phyloP scores from a whole-genome alignment of 805 yeast genomes.

The Teunomyces kruisii region DNA sequence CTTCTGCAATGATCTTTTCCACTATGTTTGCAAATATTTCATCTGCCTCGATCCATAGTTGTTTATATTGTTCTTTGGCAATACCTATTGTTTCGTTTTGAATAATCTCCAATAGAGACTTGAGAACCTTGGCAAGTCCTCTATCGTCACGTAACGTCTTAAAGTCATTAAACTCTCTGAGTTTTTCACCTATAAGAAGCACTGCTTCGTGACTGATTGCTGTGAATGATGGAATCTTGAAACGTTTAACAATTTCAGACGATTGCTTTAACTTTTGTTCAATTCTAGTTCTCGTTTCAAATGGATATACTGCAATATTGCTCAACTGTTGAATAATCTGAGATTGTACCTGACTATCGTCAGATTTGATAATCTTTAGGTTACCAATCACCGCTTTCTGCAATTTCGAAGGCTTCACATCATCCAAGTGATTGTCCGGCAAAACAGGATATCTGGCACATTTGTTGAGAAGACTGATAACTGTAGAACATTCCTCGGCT shows the following conservation, averaged over 20 bases:
- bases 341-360: conserved; percentile 38
- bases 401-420: conserved; percentile 51
- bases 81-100: conserved; percentile 42
- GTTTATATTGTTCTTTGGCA: conserved; percentile 17
- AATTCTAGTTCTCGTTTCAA: conserved; percentile 58
- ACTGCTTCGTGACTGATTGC: conserved; percentile 55
- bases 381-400: conserved; percentile 60
- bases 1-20: conserved; percentile 22
- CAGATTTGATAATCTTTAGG: conserved; percentile 33
- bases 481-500: conserved; percentile 40
- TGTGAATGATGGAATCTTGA: conserved; percentile 61
- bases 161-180: conserved; percentile 32
- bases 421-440: conserved; percentile 57
- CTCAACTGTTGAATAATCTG: conserved; percentile 54
- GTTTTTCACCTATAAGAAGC: conserved; percentile 34
- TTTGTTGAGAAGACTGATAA: conserved; percentile 60
- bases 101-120: conserved; percentile 53
- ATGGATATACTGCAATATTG: conserved; percentile 56
- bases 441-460: conserved; percentile 74
- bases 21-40: conserved; percentile 39
- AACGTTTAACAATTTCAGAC: conserved; percentile 42
- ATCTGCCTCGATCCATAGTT: conserved; percentile 58
- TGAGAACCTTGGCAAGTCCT: conserved; percentile 45
- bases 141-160: conserved; percentile 42
- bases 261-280: conserved; percentile 48